These are phyloP conservation scores for Neospermospora avenae DNA, from an alignment of 2,329 filamentous ascomycete genomes.

Conservation along the genomic window DNA sequence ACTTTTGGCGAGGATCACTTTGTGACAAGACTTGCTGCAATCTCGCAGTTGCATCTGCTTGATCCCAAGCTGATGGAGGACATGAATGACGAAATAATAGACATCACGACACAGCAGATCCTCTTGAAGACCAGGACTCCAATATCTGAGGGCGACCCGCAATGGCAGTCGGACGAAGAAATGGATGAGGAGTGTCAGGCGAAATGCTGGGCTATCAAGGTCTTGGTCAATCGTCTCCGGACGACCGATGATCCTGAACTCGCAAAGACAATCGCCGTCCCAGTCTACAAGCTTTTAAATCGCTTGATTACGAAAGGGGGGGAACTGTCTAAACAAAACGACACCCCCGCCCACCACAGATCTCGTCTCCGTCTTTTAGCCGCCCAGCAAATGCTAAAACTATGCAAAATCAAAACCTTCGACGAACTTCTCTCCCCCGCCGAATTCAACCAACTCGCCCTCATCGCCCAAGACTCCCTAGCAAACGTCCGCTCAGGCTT, in stretches of 20 bases:
- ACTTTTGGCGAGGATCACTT: conserved; percentile 70
- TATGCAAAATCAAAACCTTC: conserved; percentile 72
- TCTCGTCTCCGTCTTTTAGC: conserved; percentile 79
- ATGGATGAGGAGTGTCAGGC: conserved; percentile 79
- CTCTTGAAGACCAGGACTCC: conserved; percentile 66
- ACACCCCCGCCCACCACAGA: conserved; percentile 75
- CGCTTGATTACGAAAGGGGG: conserved; percentile 72
- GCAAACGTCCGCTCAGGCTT: conserved; percentile 75
- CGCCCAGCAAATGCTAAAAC: conserved; percentile 76
- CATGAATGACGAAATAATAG: conserved; percentile 71
- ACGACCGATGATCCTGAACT: conserved; percentile 48
- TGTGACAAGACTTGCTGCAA: conserved; percentile 67
- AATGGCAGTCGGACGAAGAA: conserved; percentile 65
- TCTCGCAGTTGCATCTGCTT: conserved; percentile 73
- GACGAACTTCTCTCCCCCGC: conserved; percentile 70
- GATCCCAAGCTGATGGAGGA: conserved; percentile 71
- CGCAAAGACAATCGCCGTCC: conserved; percentile 57
- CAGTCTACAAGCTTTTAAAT: conserved; percentile 76
- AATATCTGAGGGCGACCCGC: conserved; percentile 52
- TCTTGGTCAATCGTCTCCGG: conserved; percentile 81
- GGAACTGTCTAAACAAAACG: conserved; percentile 71
- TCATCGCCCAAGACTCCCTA: conserved; percentile 75
- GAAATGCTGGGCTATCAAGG: conserved; percentile 80
- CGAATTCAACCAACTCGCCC: conserved; percentile 78
- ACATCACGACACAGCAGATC: conserved; percentile 72